These are phyloP conservation scores for Fusarium sp. DNA, from an alignment of 2,329 filamentous ascomycete genomes.

Conservation along the genomic window DNA sequence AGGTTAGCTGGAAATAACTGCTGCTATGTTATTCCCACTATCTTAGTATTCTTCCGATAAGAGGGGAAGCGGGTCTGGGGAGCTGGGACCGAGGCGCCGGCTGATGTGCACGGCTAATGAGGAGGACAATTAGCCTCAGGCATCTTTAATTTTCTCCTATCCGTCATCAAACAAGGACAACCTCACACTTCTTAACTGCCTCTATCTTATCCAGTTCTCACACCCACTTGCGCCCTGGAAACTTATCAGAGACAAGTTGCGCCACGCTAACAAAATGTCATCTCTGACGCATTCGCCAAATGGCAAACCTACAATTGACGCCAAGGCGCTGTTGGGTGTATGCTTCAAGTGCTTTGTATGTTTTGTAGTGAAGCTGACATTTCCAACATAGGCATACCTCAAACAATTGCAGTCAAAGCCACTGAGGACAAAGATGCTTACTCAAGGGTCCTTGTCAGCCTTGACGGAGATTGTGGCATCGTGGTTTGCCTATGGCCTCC, in stretches of 20 bases:
- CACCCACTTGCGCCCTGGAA: neutral
- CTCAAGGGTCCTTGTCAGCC: conserved; percentile 7
- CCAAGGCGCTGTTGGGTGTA: conserved; percentile 10
- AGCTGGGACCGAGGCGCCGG: conserved; percentile 13
- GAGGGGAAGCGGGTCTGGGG: neutral
- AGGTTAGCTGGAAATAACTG: neutral
- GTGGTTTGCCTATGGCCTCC: conserved; percentile 8
- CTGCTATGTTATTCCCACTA: neutral
- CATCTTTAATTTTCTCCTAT: conserved; percentile 1
- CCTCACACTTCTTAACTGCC: neutral
- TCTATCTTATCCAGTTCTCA: neutral
- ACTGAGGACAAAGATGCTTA: conserved; percentile 17
- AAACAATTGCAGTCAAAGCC: conserved; percentile 19
- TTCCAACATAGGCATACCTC: conserved; percentile 4
- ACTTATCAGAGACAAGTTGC: neutral
- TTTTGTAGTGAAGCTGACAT: neutral
- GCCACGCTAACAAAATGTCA: neutral
- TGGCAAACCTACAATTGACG: neutral
- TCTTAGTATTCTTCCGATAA: neutral
- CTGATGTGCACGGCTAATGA: conserved; percentile 17
- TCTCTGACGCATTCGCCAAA: neutral
- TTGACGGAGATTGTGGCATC: conserved; percentile 20
- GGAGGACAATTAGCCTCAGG: conserved; percentile 1
- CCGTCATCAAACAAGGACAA: neutral
- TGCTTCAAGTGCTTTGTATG: neutral